A percentile compares a stretch with the other conserved stretches of the same genome.
Conservation (phyloP, 1,284 basidiomycete species). For the Pholiota adiposa region DNA sequence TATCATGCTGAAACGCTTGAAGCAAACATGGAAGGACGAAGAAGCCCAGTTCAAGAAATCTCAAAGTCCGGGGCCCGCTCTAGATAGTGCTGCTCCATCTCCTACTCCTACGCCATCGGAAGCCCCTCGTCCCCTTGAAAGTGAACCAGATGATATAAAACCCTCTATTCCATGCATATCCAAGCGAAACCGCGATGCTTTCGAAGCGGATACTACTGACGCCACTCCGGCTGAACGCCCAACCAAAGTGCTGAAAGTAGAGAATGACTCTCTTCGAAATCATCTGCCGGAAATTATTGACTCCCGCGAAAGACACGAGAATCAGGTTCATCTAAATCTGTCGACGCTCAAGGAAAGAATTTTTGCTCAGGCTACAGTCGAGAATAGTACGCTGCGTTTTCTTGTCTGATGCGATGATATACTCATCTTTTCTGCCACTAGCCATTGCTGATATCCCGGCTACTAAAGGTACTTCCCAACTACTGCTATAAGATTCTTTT, state of each 20-base stretch:
- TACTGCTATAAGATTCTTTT: not conserved
- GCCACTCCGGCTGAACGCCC: conserved; percentile 28
- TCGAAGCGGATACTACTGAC: conserved; percentile 28
- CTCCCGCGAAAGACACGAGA: conserved; percentile 23
- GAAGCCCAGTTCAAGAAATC: conserved; percentile 22
- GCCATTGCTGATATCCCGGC: conserved; percentile 36
- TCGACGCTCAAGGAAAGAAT: conserved; percentile 28
- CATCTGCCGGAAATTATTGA: conserved; percentile 34
- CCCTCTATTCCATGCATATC: not conserved
- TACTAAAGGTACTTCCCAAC: conserved; percentile 28
- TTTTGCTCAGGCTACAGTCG: conserved; percentile 30
- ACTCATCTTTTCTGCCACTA: conserved; percentile 21
- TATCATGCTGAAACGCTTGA: conserved; percentile 58
- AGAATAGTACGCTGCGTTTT: conserved; percentile 35
- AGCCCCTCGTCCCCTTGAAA: not conserved
- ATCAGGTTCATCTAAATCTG: conserved; percentile 19
- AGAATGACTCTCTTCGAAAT: conserved; percentile 29
- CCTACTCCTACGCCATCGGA: not conserved
- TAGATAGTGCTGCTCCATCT: conserved; percentile 5
- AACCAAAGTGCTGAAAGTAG: conserved; percentile 27
- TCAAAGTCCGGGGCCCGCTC: conserved; percentile 15
- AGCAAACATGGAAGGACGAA: conserved; percentile 51
- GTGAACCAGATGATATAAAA: not conserved
- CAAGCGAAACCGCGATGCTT: conserved; percentile 25
- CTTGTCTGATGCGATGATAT: not conserved